These are phyloP conservation scores for Camellia granthamiana DNA, from an alignment of 148 eudicot genomes.

Conservation along the genomic window DNA sequence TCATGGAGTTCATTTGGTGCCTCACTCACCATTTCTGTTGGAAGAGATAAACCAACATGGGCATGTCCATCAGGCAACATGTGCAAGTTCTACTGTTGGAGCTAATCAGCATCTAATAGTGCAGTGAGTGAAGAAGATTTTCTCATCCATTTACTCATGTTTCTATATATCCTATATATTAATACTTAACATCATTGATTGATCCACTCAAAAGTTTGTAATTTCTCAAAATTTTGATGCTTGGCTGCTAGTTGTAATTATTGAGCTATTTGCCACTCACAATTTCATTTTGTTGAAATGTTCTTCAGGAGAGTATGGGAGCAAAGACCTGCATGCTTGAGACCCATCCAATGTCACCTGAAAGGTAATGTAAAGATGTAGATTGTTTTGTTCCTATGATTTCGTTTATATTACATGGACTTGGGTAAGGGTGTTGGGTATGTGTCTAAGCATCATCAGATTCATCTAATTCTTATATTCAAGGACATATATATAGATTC, in stretches of 20 bases:
- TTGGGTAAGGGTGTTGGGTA: not conserved
- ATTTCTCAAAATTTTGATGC: not conserved
- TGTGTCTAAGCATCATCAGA: no score
- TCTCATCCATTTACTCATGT: not conserved
- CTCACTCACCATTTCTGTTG: constrained; percentile 66
- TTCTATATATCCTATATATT: not conserved
- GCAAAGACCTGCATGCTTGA: constrained; percentile 73
- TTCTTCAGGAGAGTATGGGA: constrained; percentile 64
- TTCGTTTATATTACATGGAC: not conserved
- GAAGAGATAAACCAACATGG: constrained; percentile 63
- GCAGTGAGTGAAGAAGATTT: constrained; percentile 46
- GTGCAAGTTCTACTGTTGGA: constrained; percentile 25
- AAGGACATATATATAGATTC: no score
- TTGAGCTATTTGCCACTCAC: not conserved
- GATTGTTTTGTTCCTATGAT: not conserved
- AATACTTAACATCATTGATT: not conserved
- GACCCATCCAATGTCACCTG: constrained; percentile 66
- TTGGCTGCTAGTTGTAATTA: not conserved
- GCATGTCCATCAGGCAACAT: constrained; percentile 35
- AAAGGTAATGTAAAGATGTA: constrained; percentile 41
- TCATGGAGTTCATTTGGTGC: constrained; percentile 75
- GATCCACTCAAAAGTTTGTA: not conserved
- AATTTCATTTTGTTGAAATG: not conserved
- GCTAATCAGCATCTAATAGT: constrained; percentile 39
- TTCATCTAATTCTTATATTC: no score